Conservation (phyloP, 176 grass and related monocot genomes). For the Echinochloa phyllopogon region DNA sequence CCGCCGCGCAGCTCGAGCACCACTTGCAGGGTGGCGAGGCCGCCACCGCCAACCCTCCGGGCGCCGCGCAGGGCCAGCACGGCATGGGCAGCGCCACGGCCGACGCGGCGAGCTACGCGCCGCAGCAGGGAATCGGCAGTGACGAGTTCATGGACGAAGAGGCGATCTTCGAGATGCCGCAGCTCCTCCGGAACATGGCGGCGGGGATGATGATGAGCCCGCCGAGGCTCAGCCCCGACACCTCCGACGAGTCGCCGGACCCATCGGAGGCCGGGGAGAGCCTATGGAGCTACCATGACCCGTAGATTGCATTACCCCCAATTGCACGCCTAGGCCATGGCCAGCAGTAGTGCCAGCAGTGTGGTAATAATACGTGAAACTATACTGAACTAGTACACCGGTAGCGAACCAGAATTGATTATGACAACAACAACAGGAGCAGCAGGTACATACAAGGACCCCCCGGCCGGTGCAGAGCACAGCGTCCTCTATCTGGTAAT, state of each 20-base stretch:
- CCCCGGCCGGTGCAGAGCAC: neutral
- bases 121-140: slow-evolving; percentile 12
- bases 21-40: neutral
- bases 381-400: slow-evolving; percentile 2
- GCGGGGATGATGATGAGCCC: slow-evolving; percentile 99
- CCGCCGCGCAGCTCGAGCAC: slow-evolving; percentile 37
- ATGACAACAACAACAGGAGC: slow-evolving; percentile 15
- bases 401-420: slow-evolving; percentile 40
- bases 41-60: neutral
- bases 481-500: slow-evolving; percentile 32
- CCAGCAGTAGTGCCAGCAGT: slow-evolving; percentile 33
- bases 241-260: slow-evolving; percentile 67
- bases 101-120: neutral
- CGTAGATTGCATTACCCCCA: slow-evolving; percentile 39
- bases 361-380: slow-evolving; percentile 35
- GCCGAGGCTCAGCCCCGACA: slow-evolving; percentile 66
- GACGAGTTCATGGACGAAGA: slow-evolving; percentile 87
- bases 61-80: neutral
- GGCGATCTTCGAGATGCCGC: slow-evolving; percentile 92
- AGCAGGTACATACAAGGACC: slow-evolving; percentile 32
- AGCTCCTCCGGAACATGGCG: slow-evolving; percentile 86
- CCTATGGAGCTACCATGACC: slow-evolving; percentile 85
- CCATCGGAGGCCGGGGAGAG: slow-evolving; percentile 58
- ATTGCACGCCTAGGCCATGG: slow-evolving; percentile 7
- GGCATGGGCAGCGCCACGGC: neutral